Evolutionary conservation across 257 asterid genomes (phyloP), one percentile per base, ranked within the genome.

Genomic region (Fraxinus pennsylvanica): DNA sequence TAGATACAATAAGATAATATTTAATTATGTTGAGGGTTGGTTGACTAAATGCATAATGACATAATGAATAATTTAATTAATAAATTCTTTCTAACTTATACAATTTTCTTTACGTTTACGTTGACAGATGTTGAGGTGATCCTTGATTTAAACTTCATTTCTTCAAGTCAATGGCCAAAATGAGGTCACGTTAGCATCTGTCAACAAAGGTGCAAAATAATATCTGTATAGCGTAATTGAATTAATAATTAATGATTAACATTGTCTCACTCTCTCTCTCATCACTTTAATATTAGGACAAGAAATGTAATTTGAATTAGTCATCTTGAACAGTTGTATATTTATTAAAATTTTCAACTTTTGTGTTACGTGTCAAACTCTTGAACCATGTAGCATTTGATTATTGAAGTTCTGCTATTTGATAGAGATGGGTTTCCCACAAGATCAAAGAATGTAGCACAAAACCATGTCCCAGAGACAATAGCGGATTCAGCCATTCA

Each of bases 1-100:
- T 71, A 71, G 71, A 32, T 47, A 19, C 32, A 5, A 15, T 67
- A 66, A 41, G 59, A 19, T 38, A 4, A 15, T 54, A 67, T 52
- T 76, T 41, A 72, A 83, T 72, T 59, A 12, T 43, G 32, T 9
- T 32, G 17, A 32, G 13, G 66, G 52, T 41, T 47, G 57, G 76
- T 73, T 72, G 79, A 82, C 84, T 8, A 83, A 82, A 79, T 67
- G 77, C 52, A 72, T 50, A 21, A 39, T 10, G 32, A 32, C 25
- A 17, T 39, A 73, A 70, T 41, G 14, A 63, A 19, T 52, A 15
- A 57, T 2, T 54, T 50, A 15, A 3, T 13, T 2, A 45, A 10
- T 45, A 45, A 45, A 32, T 4, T 2, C 33, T 30, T 30, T 30
- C 0, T 30, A 30, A 30, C 32, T 30, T 30, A 3, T 43, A 33